Percentiles rank a stretch among this genome's conserved stretches.
Conservation (phyloP, 345 rosid genomes). For the rapeseed (Brassica napus) region Da-Ae NC_063449.1:38588501-38589000, state of each 20-base stretch:
- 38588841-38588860: not conserved
- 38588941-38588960: not conserved
- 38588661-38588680: too few species aligned
- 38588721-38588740: not conserved
- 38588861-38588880: not conserved
- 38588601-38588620: not conserved
- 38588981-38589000: constrained; percentile 15
- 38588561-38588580: not conserved
- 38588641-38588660: not conserved
- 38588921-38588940: not conserved
- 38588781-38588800: not conserved
- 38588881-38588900: not conserved
- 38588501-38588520: not conserved
- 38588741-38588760: not conserved
- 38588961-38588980: constrained; percentile 9
- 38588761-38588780: not conserved
- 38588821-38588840: not conserved
- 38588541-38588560: not conserved
- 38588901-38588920: not conserved
- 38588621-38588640: too few species aligned
- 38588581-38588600: not conserved
- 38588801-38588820: not conserved
- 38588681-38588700: too few species aligned
- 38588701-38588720: too few species aligned
- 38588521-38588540: not conserved